phyloP scores from a whole-genome alignment of 1,139 yeast genomes.

The Yamadazyma sp. region DNA sequence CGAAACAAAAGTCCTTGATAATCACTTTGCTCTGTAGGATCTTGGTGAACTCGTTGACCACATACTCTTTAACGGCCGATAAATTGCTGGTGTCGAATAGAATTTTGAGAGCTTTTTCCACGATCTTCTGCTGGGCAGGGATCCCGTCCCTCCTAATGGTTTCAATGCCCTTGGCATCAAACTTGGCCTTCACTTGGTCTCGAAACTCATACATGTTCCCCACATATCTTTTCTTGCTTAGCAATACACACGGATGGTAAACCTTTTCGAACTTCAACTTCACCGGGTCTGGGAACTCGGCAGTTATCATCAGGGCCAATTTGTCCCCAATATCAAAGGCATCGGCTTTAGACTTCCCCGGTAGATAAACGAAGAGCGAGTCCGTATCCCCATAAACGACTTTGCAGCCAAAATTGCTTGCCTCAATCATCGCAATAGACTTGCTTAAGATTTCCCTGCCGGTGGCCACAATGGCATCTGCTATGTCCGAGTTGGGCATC shows the following conservation, averaged over 20 bases:
- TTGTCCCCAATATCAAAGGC: conserved; percentile 76
- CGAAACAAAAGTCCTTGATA: conserved; percentile 84
- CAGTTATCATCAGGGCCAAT: conserved; percentile 64
- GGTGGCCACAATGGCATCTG: conserved; percentile 90
- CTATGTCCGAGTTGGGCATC: conserved; percentile 95
- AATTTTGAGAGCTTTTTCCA: conserved; percentile 65
- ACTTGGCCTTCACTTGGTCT: conserved; percentile 56
- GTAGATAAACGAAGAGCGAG: conserved; percentile 84
- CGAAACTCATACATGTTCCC: conserved; percentile 71
- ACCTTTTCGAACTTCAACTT: conserved; percentile 88
- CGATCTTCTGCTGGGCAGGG: conserved; percentile 84
- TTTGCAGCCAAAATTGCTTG: conserved; percentile 74
- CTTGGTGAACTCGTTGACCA: conserved; percentile 64
- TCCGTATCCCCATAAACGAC: conserved; percentile 98
- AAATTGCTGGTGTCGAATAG: conserved; percentile 74
- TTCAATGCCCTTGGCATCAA: conserved; percentile 96
- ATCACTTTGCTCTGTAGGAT: conserved; percentile 62
- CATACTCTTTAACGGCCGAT: conserved; percentile 65
- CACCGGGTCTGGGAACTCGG: conserved; percentile 77
- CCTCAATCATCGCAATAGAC: conserved; percentile 70
- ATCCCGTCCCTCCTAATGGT: conserved; percentile 93
- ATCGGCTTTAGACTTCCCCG: conserved; percentile 73
- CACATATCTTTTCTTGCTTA: conserved; percentile 88
- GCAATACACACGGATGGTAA: conserved; percentile 78
- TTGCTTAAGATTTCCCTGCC: conserved; percentile 80